Evolutionary conservation across 495 filamentous ascomycete genomes (phyloP), one percentile per base, ranked within the genome.

Genomic region (Poronia punctata): DNA sequence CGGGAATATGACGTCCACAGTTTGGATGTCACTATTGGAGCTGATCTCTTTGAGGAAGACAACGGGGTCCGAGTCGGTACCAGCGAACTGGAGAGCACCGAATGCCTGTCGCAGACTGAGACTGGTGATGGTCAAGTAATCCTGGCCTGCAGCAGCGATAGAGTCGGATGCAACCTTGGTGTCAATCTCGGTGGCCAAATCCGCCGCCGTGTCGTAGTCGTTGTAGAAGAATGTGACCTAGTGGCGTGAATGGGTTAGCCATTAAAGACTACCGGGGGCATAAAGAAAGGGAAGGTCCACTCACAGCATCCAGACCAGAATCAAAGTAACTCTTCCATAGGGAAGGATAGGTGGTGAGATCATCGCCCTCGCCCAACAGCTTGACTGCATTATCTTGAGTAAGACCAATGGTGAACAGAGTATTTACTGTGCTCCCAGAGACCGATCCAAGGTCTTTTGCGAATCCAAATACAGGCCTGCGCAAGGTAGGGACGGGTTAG

Each of bases 1-100:
- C 0, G 90, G 90, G 70, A 93, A 97, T 48, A 97, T 90, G 54
- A 97, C 88, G 67, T 97, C 90, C 30, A 97, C 88, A 0, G 90
- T 97, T 59, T 95, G 86, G 56, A 82, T 82, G 55, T 95, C 94
- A 22, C 90, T 89, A 59, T 95, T 84, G 1, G 85, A 92, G 38
- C 84, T 89, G 52, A 97, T 97, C 61, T 97, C 90, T 61, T 97
- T 97, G 27, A 95, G 59, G 64, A 95, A 95, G 11, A 97, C 60
- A 21, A 92, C 76, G 1, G 87, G 86, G 46, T 83, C 72, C 0
- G 83, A 75, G 0, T 78, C 72, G 2, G 84, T 93, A 1, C 87
- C 87, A 1, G 83, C 78, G 52, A 94, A 93, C 27, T 79, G 79
- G 1, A 88, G 86, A 3, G 83, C 89, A 2, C 86, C 90, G 67